These are phyloP conservation scores for Cucumis cinereus DNA, from an alignment of 306 rosid genomes.

Conservation along the genomic window DNA sequence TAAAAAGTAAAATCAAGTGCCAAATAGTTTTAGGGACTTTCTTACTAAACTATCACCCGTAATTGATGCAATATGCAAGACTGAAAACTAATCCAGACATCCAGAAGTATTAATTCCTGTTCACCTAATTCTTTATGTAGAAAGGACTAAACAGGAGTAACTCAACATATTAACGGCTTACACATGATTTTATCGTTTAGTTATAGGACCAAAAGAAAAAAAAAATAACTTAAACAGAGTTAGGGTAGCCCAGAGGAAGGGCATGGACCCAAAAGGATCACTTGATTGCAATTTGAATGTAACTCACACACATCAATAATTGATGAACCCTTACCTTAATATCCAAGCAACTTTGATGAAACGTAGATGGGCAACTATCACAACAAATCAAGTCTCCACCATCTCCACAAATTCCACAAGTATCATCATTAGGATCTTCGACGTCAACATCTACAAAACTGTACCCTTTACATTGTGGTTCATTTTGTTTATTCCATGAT, in stretches of 20 bases:
- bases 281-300: background rate
- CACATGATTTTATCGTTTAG: background rate
- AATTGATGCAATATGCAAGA: conserved; percentile 1
- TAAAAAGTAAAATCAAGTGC: background rate
- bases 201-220: background rate
- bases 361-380: conserved; percentile 94
- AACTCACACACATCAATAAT: background rate
- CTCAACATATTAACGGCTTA: background rate
- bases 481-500: conserved; percentile 78
- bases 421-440: conserved; percentile 91
- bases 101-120: background rate
- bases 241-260: background rate
- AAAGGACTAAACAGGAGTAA: background rate
- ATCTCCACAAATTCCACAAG: conserved; percentile 95
- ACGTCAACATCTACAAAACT: conserved; percentile 57
- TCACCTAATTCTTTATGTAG: background rate
- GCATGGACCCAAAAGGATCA: background rate
- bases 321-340: conserved; percentile 38
- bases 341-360: conserved; percentile 83
- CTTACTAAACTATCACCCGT: background rate
- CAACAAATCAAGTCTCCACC: conserved; percentile 95
- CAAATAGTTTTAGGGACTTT: background rate
- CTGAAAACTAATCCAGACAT: background rate
- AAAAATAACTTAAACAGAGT: background rate
- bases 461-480: conserved; percentile 47